Evolutionary conservation across 495 filamentous ascomycete genomes (phyloP).

Genomic region (Antarctomyces pellizariae): DNA sequence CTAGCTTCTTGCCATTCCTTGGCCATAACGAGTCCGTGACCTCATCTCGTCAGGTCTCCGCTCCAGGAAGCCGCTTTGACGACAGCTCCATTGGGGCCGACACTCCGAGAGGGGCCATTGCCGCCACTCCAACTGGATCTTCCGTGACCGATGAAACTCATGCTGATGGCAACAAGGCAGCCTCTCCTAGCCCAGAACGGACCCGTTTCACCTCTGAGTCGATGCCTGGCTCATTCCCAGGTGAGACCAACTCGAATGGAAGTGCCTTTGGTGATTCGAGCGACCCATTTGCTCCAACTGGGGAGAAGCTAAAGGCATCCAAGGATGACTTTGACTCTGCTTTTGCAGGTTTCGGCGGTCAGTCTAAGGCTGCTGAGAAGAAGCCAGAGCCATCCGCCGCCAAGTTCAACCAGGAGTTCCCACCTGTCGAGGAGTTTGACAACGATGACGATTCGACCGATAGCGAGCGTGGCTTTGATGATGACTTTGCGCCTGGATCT

Average conservation of each 20-base stretch:
- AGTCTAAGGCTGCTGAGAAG: slow-evolving; percentile 11
- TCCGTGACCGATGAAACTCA: slow-evolving; percentile 10
- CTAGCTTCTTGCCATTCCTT: slow-evolving; percentile 41
- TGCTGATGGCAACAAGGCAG: slow-evolving; percentile 12
- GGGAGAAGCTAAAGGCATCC: slow-evolving; percentile 14
- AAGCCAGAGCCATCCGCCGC: slow-evolving; percentile 5
- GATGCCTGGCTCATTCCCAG: slow-evolving; percentile 35
- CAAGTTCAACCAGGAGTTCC: slow-evolving; percentile 57
- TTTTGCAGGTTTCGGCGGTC: slow-evolving; percentile 13
- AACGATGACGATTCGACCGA: slow-evolving; percentile 54
- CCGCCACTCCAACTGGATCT: slow-evolving; percentile 14
- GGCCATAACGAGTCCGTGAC: slow-evolving; percentile 40
- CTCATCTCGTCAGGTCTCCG: slow-evolving; percentile 58
- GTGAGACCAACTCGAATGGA: slow-evolving; percentile 25
- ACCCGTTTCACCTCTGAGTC: slow-evolving; percentile 15
- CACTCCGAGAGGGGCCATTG: slow-evolving; percentile 28
- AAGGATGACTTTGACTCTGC: slow-evolving; percentile 63
- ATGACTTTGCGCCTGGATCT: slow-evolving; percentile 63
- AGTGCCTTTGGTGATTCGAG: slow-evolving; percentile 11
- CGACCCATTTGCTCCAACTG: slow-evolving; percentile 8
- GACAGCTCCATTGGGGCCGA: slow-evolving; percentile 29
- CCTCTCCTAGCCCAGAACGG: slow-evolving; percentile 10
- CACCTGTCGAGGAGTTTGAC: slow-evolving; percentile 70
- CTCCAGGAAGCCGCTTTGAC: slow-evolving; percentile 52
- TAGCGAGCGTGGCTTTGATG: slow-evolving; percentile 74